Evolutionary conservation across 73 alveolate genomes (phyloP).

Genomic region (Symbiodinium pilosum): DNA sequence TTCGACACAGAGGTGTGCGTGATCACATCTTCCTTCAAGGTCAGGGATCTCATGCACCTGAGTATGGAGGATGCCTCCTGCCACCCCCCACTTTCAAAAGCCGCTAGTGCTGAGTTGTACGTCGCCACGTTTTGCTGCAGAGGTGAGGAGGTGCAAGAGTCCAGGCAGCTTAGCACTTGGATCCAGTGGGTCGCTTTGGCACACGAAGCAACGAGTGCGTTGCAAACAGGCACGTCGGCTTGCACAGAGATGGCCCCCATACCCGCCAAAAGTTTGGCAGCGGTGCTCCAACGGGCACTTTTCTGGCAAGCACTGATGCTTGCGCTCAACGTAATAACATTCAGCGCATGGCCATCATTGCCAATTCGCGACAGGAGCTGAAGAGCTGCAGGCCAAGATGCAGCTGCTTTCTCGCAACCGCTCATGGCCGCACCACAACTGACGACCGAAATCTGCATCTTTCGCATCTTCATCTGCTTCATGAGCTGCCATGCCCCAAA

Average conservation of each 20-base stretch:
- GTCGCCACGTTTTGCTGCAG: neutral
- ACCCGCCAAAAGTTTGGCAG: neutral
- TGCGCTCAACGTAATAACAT: neutral
- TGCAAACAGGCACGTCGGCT: neutral
- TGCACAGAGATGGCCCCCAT: neutral
- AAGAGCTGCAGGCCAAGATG: neutral
- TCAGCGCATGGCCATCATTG: neutral
- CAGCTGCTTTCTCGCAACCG: neutral
- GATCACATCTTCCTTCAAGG: neutral
- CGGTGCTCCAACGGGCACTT: neutral
- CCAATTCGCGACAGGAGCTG: neutral
- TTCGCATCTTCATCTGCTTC: neutral
- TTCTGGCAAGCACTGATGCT: neutral
- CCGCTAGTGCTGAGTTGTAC: neutral
- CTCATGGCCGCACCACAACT: neutral
- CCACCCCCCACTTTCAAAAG: constrained; percentile 9
- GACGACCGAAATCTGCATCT: neutral
- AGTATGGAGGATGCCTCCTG: neutral
- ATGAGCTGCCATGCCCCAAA: neutral
- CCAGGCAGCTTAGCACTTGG: neutral
- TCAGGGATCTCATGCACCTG: neutral
- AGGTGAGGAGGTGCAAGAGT: neutral
- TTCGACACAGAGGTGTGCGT: neutral
- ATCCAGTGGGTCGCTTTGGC: neutral
- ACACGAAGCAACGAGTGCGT: neutral